Evolutionary conservation across 306 rosid species (phyloP), one percentile per base, ranked within the genome.

Genomic region (Lupinus albus): DNA sequence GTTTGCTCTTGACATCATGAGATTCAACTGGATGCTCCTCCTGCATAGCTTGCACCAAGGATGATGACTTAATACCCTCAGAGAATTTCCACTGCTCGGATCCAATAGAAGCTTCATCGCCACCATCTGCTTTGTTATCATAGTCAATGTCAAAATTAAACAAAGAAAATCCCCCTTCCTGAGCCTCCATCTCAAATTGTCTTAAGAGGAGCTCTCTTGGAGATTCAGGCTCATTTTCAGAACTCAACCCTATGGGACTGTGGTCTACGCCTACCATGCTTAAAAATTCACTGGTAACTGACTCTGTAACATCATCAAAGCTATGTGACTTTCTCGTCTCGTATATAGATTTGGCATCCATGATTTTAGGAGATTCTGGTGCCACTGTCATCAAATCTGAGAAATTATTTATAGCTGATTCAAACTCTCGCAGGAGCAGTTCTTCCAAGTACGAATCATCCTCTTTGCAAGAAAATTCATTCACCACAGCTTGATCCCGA

Each of bases 171-270:
- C 87, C 95, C 57, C 80, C 87, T 33, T 89, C 78, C 42, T 82
- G 80, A 30, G 96, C 72, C 62, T 92, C 97, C 80, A 82, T 72
- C 91, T 92, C 96, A 72, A 92, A 92, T 71, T 89, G 82, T 79
- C 90, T 84, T 38, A 92, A 82, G 47, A 92, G 85, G 53, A 76
- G 83, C 81, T 84, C 97, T 83, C 97, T 84, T 14, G 97, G 97
- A 49, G 97, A 91, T 68, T 88, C 91, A 0, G 91, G 83, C 74
- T 88, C 97, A n/a, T 88, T 82, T 69, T 76, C 93, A 61, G 89
- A 88, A 83, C 80, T 80, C 79, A 82, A 36, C 21, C 55, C 77
- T 61, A 56, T 18, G 32, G 91, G 82, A 80, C 91, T 80, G 11
- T 47, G 55, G 79, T 84, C 95, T 15, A 85, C 42, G 44, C 74